phyloP scores from a whole-genome alignment of 2,329 filamentous ascomycete genomes.

The Arthrobotrys iridis region DNA sequence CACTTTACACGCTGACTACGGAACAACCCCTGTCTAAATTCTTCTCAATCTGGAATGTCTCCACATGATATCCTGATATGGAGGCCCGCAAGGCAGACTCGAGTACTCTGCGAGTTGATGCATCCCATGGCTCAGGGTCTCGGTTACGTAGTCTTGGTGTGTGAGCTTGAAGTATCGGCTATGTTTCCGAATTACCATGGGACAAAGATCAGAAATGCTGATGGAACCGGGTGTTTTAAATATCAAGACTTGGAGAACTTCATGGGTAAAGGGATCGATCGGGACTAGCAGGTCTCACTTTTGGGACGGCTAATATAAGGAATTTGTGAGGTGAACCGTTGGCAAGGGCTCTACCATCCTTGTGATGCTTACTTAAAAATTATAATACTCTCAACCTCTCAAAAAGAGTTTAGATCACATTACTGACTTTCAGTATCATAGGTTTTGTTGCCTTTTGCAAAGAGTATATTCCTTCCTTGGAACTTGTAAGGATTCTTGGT shows the following conservation, averaged over 20 bases:
- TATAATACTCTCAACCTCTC: not conserved
- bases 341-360: not conserved
- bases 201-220: not conserved
- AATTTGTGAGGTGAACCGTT: conserved; percentile 3
- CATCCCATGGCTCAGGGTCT: not conserved
- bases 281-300: not conserved
- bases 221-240: conserved; percentile 2
- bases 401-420: not conserved
- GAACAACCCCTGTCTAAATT: not conserved
- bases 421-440: not conserved
- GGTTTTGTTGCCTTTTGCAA: too few species aligned
- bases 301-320: not conserved
- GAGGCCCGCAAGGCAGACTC: conserved; percentile 5
- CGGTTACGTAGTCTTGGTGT: not conserved
- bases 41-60: too few species aligned
- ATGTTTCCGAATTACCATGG: conserved; percentile 7
- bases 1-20: too few species aligned
- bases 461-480: too few species aligned
- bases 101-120: not conserved
- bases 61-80: not conserved
- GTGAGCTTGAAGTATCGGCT: not conserved
- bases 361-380: not conserved
- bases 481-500: too few species aligned
- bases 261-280: not conserved
- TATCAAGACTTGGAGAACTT: not conserved